Evolutionary conservation across 352 stramenopile genomes (phyloP).

Genomic region (Globisporangium splendens): DNA sequence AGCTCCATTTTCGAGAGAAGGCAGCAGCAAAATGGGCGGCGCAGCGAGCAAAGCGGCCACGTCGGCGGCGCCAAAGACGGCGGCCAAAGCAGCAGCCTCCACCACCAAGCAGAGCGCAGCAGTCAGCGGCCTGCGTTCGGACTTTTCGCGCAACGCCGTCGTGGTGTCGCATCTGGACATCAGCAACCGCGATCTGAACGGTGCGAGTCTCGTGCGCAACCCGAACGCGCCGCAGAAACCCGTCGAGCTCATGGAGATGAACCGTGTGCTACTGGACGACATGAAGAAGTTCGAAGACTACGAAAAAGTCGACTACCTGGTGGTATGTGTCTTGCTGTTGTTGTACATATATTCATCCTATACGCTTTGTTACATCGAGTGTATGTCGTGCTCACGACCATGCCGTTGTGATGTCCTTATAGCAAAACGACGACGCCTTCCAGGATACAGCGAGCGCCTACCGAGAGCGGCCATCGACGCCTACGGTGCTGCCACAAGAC

Average conservation of each 20-base stretch:
- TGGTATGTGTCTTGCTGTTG: slow-evolving; percentile 8
- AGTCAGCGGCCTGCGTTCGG: slow-evolving; percentile 31
- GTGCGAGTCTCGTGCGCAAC: slow-evolving; percentile 19
- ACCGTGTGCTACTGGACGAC: slow-evolving; percentile 38
- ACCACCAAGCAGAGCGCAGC: background rate
- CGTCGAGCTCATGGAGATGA: slow-evolving; percentile 56
- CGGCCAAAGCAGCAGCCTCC: slow-evolving; percentile 3
- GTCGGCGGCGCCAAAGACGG: slow-evolving; percentile 12
- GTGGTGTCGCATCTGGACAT: slow-evolving; percentile 25
- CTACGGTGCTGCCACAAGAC: slow-evolving; percentile 43
- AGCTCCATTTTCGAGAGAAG: background rate
- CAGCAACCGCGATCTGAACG: slow-evolving; percentile 18
- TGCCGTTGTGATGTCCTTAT: slow-evolving; percentile 1
- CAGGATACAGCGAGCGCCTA: slow-evolving; percentile 63
- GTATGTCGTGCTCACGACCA: background rate
- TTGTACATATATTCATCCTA: too few relatives aligned
- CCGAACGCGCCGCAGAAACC: slow-evolving; percentile 12
- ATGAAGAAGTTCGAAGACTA: slow-evolving; percentile 53
- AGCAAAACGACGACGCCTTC: slow-evolving; percentile 52
- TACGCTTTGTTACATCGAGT: too few relatives aligned
- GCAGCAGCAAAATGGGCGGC: slow-evolving; percentile 10
- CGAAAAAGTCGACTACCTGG: slow-evolving; percentile 46
- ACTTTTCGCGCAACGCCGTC: slow-evolving; percentile 36
- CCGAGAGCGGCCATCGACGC: slow-evolving; percentile 34
- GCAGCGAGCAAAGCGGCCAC: slow-evolving; percentile 14